Evolutionary conservation across 768 basidiomycete species (phyloP), one percentile per base, ranked within the genome.

Genomic region (Boletales sp.): DNA sequence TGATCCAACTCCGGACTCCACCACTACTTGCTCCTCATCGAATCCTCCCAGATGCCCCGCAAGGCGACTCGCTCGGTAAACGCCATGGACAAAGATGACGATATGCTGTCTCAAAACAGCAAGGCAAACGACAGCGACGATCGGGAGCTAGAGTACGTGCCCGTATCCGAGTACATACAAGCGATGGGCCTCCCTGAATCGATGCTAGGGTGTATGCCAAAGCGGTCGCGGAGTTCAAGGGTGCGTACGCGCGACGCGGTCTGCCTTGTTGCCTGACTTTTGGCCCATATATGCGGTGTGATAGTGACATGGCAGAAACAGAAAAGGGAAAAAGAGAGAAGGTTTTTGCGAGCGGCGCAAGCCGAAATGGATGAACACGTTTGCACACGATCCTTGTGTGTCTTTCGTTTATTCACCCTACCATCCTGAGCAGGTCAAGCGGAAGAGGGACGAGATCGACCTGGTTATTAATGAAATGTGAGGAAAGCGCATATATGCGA

Each of bases 261-360:
- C 5, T 5, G 3, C 3, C 24, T 31, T 0, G 19, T 13, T 2
- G 27, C 9, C 17, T 14, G 38, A 1, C n/a, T 3, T 7, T 18
- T 35, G 17, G 21, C n/a, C 35, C 36, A 32, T 10, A 11, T 17
- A 4, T 10, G 15, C 10, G 47, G 17, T 46, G 15, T 17, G 3
- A 29, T 43, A 69, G 66, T 64, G 36, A 56, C 68, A 8, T 69
- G 68, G 68, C 59, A 68, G 42, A 68, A 60, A 52, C 63, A 69
- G n/a, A 59, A 55, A 24, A 53, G 21, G 34, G 59, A 59, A 43
- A 67, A 59, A 24, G 58, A 68, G 32, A 43, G 17, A 36, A 63
- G 42, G 48, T 54, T 66, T 27, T 6, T 68, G 19, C 63, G 54
- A 32, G 35, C 46, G 3, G 52, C 58, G 0, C 56, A 60, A 41